Evolutionary conservation across 805 yeast species (phyloP).

Genomic region (Yarrowia sp.): DNA sequence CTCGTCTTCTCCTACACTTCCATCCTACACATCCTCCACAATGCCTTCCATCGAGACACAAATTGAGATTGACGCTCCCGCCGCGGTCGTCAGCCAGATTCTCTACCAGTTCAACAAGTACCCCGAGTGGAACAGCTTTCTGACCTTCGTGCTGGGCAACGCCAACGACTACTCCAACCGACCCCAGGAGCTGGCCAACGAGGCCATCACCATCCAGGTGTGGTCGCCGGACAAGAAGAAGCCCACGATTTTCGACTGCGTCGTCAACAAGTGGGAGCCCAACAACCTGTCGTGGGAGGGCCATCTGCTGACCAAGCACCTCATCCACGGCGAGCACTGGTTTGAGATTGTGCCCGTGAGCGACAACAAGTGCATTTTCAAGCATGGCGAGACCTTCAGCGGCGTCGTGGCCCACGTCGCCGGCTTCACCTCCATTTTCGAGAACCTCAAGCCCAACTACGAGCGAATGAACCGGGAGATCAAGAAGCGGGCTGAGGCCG

Average conservation of each 20-base stretch:
- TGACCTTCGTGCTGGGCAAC: background rate
- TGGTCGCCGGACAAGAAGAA: background rate
- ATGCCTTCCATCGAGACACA: conserved; percentile 1
- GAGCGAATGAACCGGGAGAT: conserved; percentile 19
- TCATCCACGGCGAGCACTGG: conserved; percentile 22
- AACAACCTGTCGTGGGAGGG: conserved; percentile 18
- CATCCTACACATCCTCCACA: background rate
- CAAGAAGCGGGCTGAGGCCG: conserved; percentile 4
- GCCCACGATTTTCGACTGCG: conserved; percentile 2
- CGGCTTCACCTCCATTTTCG: background rate
- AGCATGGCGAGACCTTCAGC: conserved; percentile 19
- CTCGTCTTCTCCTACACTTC: too few species aligned
- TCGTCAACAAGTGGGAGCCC: background rate
- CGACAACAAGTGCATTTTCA: conserved; percentile 6
- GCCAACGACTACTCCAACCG: background rate
- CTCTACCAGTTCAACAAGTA: conserved; percentile 23
- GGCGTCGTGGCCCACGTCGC: conserved; percentile 1
- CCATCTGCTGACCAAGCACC: background rate
- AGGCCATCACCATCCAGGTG: conserved; percentile 6
- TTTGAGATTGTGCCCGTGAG: conserved; percentile 20
- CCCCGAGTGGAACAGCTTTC: conserved; percentile 16
- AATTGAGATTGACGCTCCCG: conserved; percentile 23
- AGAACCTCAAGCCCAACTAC: conserved; percentile 5
- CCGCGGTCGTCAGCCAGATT: conserved; percentile 11
- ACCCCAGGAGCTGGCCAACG: conserved; percentile 3